Conservation (phyloP, 352 stramenopile genomes). For the Pythium aristosporum region DNA sequence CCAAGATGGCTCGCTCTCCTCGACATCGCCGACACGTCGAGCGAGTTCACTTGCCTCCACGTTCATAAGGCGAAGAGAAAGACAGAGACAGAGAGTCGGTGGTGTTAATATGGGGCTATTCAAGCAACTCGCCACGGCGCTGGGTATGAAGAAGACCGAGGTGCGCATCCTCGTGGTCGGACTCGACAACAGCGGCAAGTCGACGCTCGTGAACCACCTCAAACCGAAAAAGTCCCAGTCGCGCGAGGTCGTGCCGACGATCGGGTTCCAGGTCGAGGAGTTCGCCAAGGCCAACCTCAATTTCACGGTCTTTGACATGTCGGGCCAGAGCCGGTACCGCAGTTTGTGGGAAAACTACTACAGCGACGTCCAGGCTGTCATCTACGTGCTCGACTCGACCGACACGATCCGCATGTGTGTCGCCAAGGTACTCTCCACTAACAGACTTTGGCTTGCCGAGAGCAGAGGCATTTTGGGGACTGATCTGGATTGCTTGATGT, state of each 20-base stretch:
- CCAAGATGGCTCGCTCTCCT: not conserved
- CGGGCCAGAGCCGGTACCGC: constrained; percentile 76
- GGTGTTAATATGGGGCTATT: constrained; percentile 71
- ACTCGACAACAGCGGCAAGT: constrained; percentile 91
- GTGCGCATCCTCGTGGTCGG: constrained; percentile 89
- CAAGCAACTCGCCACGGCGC: constrained; percentile 71
- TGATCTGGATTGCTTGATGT: not conserved
- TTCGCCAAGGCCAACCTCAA: constrained; percentile 91
- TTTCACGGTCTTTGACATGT: constrained; percentile 93
- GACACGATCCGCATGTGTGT: constrained; percentile 86
- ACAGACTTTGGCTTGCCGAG: too few relatives aligned
- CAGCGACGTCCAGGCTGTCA: constrained; percentile 83
- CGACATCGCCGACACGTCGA: not conserved
- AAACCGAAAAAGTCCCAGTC: constrained; percentile 87
- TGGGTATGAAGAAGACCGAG: constrained; percentile 82
- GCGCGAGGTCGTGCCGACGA: constrained; percentile 85
- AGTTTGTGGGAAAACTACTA: constrained; percentile 89
- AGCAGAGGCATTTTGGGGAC: not conserved
- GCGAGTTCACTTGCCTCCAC: not conserved
- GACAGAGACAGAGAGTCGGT: not conserved
- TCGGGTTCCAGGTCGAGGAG: constrained; percentile 90
- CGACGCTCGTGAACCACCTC: constrained; percentile 90
- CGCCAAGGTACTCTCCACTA: constrained; percentile 38
- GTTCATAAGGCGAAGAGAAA: not conserved
- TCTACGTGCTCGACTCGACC: constrained; percentile 89